These are phyloP conservation scores for Pelargonium citronellum DNA, from an alignment of 441 rosid genomes.

Conservation along the genomic window DNA sequence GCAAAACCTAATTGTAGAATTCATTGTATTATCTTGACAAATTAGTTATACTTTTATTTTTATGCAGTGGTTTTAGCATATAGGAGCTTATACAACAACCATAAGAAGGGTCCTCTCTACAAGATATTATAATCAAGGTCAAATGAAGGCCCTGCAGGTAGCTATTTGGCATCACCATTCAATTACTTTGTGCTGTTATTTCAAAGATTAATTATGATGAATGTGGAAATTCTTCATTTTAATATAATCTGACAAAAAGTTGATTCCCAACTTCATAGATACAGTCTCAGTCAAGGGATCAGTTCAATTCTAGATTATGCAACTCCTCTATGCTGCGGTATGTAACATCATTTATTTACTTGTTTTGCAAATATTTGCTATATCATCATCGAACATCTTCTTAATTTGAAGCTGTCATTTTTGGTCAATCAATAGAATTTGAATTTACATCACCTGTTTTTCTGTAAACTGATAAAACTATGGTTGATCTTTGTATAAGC, in stretches of 20 bases:
- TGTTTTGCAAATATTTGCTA: background rate
- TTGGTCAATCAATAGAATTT: background rate
- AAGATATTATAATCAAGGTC: background rate
- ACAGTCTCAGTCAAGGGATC: background rate
- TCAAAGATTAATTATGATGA: background rate
- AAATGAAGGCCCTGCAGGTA: background rate
- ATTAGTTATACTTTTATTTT: too few species aligned
- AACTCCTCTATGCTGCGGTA: background rate
- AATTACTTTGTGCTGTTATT: background rate
- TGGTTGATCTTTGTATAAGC: background rate
- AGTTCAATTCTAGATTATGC: background rate
- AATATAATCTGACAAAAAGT: background rate
- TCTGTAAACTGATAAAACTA: background rate
- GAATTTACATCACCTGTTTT: background rate
- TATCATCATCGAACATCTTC: background rate
- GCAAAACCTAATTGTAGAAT: background rate
- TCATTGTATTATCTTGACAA: background rate
- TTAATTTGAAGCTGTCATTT: background rate
- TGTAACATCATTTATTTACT: background rate
- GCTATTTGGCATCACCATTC: background rate
- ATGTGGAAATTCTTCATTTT: background rate
- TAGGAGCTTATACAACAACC: background rate
- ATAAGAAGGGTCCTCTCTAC: background rate
- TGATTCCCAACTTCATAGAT: background rate
- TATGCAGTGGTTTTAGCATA: background rate